These are phyloP conservation scores for Tinospora cordifolia DNA, from an alignment of 164 flowering plant genomes.

Conservation along the genomic window DNA sequence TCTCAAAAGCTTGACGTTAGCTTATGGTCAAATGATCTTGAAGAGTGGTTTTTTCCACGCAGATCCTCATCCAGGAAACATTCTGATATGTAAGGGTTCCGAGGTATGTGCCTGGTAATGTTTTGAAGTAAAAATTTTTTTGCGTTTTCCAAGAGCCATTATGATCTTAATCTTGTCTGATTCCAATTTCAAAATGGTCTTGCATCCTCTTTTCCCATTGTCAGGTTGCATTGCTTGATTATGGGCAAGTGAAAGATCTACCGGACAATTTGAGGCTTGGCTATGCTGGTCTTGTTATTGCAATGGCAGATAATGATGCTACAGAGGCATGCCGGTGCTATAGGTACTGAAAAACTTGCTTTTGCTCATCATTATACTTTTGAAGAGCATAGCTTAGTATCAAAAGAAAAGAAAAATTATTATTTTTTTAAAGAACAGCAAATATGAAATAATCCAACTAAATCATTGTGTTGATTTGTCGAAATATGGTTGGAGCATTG, in stretches of 20 bases:
- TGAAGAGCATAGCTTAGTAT: background rate
- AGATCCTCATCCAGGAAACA: conserved; percentile 99
- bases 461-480: too few relatives aligned
- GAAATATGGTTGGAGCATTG: too few relatives aligned
- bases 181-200: too few relatives aligned
- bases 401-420: too few relatives aligned
- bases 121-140: background rate
- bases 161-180: too few relatives aligned
- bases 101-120: conserved; percentile 44
- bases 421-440: background rate
- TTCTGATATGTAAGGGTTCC: conserved; percentile 79
- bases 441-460: background rate
- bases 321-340: conserved; percentile 50
- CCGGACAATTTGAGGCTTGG: conserved; percentile 78
- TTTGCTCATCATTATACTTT: background rate
- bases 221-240: conserved; percentile 92
- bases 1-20: conserved; percentile 63
- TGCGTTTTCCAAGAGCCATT: too few relatives aligned
- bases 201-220: background rate
- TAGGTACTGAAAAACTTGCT: conserved; percentile 37
- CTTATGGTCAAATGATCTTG: conserved; percentile 97
- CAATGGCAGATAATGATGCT: conserved; percentile 72
- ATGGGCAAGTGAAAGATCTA: conserved; percentile 97
- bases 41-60: conserved; percentile 98
- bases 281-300: conserved; percentile 77